Evolutionary conservation across 2,329 filamentous ascomycete species (phyloP).

Genomic region (Dactylellina sp.): DNA sequence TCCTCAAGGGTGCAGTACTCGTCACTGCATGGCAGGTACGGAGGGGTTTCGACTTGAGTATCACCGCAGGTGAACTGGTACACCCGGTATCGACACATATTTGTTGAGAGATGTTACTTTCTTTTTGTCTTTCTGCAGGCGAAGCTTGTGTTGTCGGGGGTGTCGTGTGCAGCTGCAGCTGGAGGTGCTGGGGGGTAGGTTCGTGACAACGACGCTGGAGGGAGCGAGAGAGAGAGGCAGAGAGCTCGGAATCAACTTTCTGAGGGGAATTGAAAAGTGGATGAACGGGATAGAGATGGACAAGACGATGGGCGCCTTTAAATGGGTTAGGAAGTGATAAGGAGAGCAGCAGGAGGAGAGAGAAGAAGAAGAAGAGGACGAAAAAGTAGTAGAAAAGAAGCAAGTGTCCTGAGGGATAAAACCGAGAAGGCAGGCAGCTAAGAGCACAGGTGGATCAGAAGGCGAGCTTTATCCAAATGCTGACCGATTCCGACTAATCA

Average conservation of each 20-base stretch:
- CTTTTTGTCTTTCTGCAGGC: background rate
- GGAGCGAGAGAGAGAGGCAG: no score
- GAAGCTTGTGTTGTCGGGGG: background rate
- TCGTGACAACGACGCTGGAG: slow-evolving; percentile 8
- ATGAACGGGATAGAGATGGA: background rate
- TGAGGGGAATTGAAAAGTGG: background rate
- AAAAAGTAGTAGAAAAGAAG: no score
- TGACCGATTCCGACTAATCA: slow-evolving; percentile 43
- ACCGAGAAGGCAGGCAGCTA: slow-evolving; percentile 27
- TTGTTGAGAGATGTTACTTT: background rate
- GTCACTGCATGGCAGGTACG: slow-evolving; percentile 48
- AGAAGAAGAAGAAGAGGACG: slow-evolving; percentile 8
- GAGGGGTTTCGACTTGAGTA: slow-evolving; percentile 27
- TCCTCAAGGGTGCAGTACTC: slow-evolving; percentile 41
- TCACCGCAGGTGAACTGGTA: slow-evolving; percentile 43
- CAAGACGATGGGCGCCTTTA: slow-evolving; percentile 16
- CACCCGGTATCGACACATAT: slow-evolving; percentile 50
- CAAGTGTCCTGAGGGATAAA: slow-evolving; percentile 40
- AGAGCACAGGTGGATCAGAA: slow-evolving; percentile 4
- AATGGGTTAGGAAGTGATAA: slow-evolving; percentile 38
- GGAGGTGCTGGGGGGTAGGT: background rate
- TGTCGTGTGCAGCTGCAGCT: slow-evolving; percentile 38
- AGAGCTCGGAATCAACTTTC: no score
- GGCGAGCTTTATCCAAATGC: background rate
- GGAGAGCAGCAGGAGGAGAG: slow-evolving; percentile 15